These are phyloP conservation scores for Zalerion maritima DNA, from an alignment of 495 filamentous ascomycete genomes.

Conservation along the genomic window DNA sequence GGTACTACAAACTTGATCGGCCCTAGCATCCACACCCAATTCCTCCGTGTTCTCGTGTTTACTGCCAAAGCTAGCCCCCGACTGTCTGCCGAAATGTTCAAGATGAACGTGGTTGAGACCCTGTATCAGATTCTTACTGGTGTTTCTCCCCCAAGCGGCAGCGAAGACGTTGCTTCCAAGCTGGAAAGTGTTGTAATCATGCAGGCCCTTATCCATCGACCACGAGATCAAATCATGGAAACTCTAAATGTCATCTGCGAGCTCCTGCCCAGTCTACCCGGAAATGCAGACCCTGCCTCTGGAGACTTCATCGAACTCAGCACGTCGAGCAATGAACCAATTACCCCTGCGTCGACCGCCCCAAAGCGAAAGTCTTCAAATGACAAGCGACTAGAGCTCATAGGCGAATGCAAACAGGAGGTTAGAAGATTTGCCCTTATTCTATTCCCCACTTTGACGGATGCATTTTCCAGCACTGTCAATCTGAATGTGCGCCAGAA, in stretches of 20 bases:
- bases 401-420: slow-evolving; percentile 69
- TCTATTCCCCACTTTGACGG: slow-evolving; percentile 89
- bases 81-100: slow-evolving; percentile 79
- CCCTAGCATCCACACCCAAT: slow-evolving; percentile 90
- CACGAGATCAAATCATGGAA: slow-evolving; percentile 93
- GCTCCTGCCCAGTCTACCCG: slow-evolving; percentile 58
- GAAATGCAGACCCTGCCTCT: slow-evolving; percentile 31
- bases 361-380: slow-evolving; percentile 47
- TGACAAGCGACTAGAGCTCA: slow-evolving; percentile 60
- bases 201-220: slow-evolving; percentile 93
- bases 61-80: slow-evolving; percentile 75
- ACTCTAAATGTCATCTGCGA: slow-evolving; percentile 97
- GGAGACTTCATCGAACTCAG: slow-evolving; percentile 37
- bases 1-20: slow-evolving; percentile 95
- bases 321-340: slow-evolving; percentile 15
- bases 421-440: slow-evolving; percentile 87
- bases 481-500: slow-evolving; percentile 97
- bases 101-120: slow-evolving; percentile 95
- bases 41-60: slow-evolving; percentile 78
- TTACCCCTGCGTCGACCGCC: slow-evolving; percentile 19
- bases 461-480: slow-evolving; percentile 95
- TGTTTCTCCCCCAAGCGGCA: slow-evolving; percentile 73
- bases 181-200: slow-evolving; percentile 97
- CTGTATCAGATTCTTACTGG: slow-evolving; percentile 96
- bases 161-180: slow-evolving; percentile 69